These are phyloP conservation scores for Aspergillus avenaceus DNA, from an alignment of 495 filamentous ascomycete genomes.

Conservation along the genomic window DNA sequence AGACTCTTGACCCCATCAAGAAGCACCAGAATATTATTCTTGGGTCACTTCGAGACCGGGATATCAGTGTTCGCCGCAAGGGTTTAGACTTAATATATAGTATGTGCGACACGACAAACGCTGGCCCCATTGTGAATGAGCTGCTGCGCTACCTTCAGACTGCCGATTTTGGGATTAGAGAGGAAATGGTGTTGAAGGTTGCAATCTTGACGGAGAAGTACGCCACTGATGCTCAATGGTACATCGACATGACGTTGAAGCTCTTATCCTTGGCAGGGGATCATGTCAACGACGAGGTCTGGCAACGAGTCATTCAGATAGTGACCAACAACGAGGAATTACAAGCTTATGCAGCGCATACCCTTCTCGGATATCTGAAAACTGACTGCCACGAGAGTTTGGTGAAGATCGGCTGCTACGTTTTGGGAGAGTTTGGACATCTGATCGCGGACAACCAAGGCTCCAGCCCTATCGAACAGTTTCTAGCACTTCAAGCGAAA, in stretches of 20 bases:
- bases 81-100: slow-evolving; percentile 96
- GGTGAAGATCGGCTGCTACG: slow-evolving; percentile 94
- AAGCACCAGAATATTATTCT: slow-evolving; percentile 96
- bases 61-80: slow-evolving; percentile 96
- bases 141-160: slow-evolving; percentile 91
- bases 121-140: slow-evolving; percentile 87
- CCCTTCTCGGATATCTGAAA: slow-evolving; percentile 85
- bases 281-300: slow-evolving; percentile 98
- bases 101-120: slow-evolving; percentile 96
- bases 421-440: slow-evolving; percentile 96
- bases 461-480: slow-evolving; percentile 97
- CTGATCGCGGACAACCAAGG: slow-evolving; percentile 91
- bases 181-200: slow-evolving; percentile 99
- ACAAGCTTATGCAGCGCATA: slow-evolving; percentile 93
- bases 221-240: slow-evolving; percentile 97
- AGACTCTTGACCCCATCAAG: slow-evolving; percentile 96
- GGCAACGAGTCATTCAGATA: slow-evolving; percentile 98
- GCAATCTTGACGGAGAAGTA: slow-evolving; percentile 98
- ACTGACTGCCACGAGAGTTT: slow-evolving; percentile 93
- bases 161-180: slow-evolving; percentile 94
- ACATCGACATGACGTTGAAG: slow-evolving; percentile 94
- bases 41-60: slow-evolving; percentile 86
- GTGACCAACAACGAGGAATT: slow-evolving; percentile 99
- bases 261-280: slow-evolving; percentile 96
- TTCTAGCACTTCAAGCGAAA: slow-evolving; percentile 86